Conservation (phyloP, 257 asterid genomes). For the Dorcoceras hygrometricum region DNA sequence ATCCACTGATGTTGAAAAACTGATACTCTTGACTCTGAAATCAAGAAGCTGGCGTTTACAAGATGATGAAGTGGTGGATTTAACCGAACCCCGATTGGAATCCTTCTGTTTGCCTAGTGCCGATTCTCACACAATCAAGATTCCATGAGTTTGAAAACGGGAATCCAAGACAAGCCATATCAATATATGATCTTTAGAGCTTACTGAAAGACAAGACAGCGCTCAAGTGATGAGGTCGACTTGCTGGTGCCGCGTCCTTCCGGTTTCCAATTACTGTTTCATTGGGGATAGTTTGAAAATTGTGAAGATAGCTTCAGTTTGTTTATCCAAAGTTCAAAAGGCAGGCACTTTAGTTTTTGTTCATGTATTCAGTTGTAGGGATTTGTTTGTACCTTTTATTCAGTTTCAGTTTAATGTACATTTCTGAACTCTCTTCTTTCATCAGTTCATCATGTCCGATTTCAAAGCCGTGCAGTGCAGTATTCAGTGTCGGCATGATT, state of each 20-base stretch:
- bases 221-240: background rate
- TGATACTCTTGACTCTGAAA: constrained; percentile 39
- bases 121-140: constrained; percentile 29
- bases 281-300: background rate
- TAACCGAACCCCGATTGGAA: constrained; percentile 82
- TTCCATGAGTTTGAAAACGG: constrained; percentile 11
- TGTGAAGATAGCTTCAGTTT: background rate
- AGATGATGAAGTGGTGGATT: constrained; percentile 71
- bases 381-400: too few species aligned
- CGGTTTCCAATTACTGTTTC: background rate
- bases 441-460: too few species aligned
- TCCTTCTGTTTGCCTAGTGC: constrained; percentile 50
- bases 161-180: background rate
- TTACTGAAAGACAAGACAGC: background rate
- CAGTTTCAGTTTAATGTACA: too few species aligned
- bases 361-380: background rate
- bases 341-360: background rate
- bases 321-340: background rate
- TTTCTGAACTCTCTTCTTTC: too few species aligned
- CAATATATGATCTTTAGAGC: background rate
- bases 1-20: constrained; percentile 39
- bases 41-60: constrained; percentile 31
- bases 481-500: too few species aligned
- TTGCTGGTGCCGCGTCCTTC: background rate
- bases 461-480: too few species aligned